Evolutionary conservation across 352 stramenopile species (phyloP), one percentile per base, ranked within the genome.

Genomic region (Globisporangium radiosum): DNA sequence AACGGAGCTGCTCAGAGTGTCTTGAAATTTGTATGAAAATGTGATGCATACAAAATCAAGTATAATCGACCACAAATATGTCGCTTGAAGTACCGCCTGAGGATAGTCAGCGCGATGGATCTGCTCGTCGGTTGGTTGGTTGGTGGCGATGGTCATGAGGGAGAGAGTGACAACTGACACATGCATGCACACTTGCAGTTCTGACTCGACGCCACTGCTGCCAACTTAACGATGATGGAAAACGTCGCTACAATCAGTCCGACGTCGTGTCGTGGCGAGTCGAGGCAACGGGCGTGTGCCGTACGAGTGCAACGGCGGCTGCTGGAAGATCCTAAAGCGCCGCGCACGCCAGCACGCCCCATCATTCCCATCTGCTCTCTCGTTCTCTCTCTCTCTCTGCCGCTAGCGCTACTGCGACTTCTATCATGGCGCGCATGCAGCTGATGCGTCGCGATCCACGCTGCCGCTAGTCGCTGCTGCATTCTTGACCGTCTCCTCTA

Each of bases 401-500:
- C 5, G 40, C 8, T 13, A 44, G 40, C 40, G 40, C 40, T 13
- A 13, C 40, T 45, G 39, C 3, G 39, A 44, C 39, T 44, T 7
- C 3, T 44, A 3, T 11, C 11, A 13, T 13, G 10, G 40, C 40
- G 40, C 14, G 10, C 5, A 13, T 45, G 17, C 47, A 8, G 33
- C 52, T 37, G 17, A 3, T 25, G 51, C 37, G 8, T 19, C 6
- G 19, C 19, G 19, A 25, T 11, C 37, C 3, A 6, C 7, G 37
- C 7, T 39, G 37, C 4, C 44, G 39, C 14, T 52, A 4, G 4
- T 1, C 2, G 4, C 36, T 2, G 8, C 38, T 15, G 33, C 38
- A 0, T 8, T 47, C 13, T 63, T 48, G 39, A 69, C 66, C 11
- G 11, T 47, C 43, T 11, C 43, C 43, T 47, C 43, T 47, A 25